Evolutionary conservation across 768 basidiomycete species (phyloP), one percentile per base, ranked within the genome.

Genomic region (Suillus placidus): DNA sequence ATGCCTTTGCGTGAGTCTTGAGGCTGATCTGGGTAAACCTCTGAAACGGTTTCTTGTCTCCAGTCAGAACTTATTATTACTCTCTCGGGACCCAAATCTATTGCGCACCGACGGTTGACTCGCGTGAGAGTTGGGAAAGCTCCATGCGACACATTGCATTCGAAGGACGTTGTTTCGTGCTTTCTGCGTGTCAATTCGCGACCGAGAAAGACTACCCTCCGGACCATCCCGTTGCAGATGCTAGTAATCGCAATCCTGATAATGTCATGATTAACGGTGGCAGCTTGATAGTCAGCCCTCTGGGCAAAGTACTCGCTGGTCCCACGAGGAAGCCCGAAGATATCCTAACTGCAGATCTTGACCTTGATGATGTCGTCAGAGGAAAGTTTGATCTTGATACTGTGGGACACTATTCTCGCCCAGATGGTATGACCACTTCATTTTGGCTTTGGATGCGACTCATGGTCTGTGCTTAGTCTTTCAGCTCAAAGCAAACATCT

Each of bases 141-240:
- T 83, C 85, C 1, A 88, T 89, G 86, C 70, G 76, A 32, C 88
- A 88, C 69, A 87, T 90, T 58, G 88, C 89, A 0, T 75, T 87
- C 42, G 89, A 90, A 71, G 89, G 89, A 12, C 83, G 89, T 32
- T 88, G 87, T 75, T 88, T 89, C 73, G 89, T 90, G 60, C 78
- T 90, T 32, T 82, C 85, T 16, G 87, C 87, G 4, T 88, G 85
- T 62, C 86, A 88, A 69, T 88, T 81, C 70, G 81, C 85, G 0
- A 80, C 82, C 64, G 84, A 83, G 67, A 80, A 80, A 72, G 83
- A 88, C 70, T 88, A 82, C 63, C 85, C 87, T 0, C 71, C 73
- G 2, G 78, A 77, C 45, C 83, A 87, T 66, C 72, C 85, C 35
- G 80, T 85, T 6, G 75, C 73, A 26, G 74, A 83, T 66, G 65